phyloP scores from a whole-genome alignment of 768 basidiomycete species.

The Phaffia tasmanica region DNA sequence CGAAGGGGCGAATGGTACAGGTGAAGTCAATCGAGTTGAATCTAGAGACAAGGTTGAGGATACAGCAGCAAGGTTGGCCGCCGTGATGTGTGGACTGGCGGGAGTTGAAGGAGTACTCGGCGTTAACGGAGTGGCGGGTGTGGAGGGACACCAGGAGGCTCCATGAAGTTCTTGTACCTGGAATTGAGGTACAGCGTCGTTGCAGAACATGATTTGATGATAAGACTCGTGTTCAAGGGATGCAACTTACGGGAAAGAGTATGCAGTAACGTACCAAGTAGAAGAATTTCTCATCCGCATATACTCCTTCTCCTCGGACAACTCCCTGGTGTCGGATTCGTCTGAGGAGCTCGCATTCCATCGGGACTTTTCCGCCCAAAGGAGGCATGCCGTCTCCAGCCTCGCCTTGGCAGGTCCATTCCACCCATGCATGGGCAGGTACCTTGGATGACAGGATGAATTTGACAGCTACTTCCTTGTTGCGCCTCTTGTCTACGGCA shows the following conservation, averaged over 20 bases:
- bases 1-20: conserved; percentile 22
- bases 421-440: conserved; percentile 36
- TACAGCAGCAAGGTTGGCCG: not conserved
- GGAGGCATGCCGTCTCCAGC: conserved; percentile 25
- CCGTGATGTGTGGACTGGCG: not conserved
- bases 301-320: conserved; percentile 70
- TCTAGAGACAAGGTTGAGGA: not conserved
- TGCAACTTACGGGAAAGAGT: not conserved
- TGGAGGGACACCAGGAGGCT: conserved; percentile 54
- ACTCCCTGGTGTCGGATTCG: conserved; percentile 67
- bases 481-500: conserved; percentile 52
- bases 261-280: conserved; percentile 56
- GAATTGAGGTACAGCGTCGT: conserved; percentile 4
- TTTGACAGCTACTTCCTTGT: conserved; percentile 77
- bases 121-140: conserved; percentile 10
- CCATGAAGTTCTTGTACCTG: conserved; percentile 90
- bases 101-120: not conserved
- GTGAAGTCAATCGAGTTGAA: not conserved
- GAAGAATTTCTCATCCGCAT: conserved; percentile 71
- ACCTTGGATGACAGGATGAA: conserved; percentile 67
- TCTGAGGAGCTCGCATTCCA: conserved; percentile 67
- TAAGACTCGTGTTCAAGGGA: not conserved
- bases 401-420: conserved; percentile 22
- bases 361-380: conserved; percentile 46
- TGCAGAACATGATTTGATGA: conserved; percentile 13